phyloP scores from a whole-genome alignment of 345 rosid genomes.

The Litchi chinensis region DNA sequence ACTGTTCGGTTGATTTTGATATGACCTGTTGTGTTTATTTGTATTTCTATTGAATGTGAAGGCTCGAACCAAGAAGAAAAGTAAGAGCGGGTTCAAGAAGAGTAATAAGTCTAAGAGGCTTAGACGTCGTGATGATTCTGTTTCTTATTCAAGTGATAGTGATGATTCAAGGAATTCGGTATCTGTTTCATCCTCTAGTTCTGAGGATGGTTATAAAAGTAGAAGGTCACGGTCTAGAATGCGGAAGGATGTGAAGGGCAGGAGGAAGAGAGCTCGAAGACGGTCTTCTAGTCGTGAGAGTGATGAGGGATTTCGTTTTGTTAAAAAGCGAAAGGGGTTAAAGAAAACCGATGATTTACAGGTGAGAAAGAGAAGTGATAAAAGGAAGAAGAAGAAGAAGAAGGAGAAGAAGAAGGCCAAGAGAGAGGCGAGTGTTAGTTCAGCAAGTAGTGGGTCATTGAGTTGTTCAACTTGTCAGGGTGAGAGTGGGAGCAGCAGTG shows the following conservation, averaged over 20 bases:
- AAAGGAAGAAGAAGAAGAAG: constrained; percentile 55
- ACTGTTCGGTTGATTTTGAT: not conserved
- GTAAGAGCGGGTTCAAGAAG: constrained; percentile 39
- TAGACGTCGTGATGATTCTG: constrained; percentile 40
- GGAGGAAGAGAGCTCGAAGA: constrained; percentile 54
- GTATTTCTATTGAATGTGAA: constrained; percentile 30
- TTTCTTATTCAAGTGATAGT: constrained; percentile 43
- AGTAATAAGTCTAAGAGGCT: constrained; percentile 58
- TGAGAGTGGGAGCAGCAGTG: constrained; percentile 31
- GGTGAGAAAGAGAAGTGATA: constrained; percentile 34
- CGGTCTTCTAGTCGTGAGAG: constrained; percentile 52
- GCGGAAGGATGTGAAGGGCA: constrained; percentile 40
- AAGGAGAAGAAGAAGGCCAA: constrained; percentile 37
- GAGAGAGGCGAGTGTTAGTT: constrained; percentile 50
- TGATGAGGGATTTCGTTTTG: constrained; percentile 35
- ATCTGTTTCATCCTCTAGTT: constrained; percentile 51
- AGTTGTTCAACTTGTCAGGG: constrained; percentile 46
- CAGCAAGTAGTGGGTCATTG: constrained; percentile 38
- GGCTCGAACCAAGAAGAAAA: constrained; percentile 58
- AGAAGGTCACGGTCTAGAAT: constrained; percentile 48
- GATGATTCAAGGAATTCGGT: constrained; percentile 39
- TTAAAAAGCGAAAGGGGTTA: constrained; percentile 45
- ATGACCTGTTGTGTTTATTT: constrained; percentile 11
- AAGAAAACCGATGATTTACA: constrained; percentile 36
- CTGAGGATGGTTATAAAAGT: constrained; percentile 52